Evolutionary conservation across 345 rosid species (phyloP).

Genomic region (Ceriops tagal): DNA sequence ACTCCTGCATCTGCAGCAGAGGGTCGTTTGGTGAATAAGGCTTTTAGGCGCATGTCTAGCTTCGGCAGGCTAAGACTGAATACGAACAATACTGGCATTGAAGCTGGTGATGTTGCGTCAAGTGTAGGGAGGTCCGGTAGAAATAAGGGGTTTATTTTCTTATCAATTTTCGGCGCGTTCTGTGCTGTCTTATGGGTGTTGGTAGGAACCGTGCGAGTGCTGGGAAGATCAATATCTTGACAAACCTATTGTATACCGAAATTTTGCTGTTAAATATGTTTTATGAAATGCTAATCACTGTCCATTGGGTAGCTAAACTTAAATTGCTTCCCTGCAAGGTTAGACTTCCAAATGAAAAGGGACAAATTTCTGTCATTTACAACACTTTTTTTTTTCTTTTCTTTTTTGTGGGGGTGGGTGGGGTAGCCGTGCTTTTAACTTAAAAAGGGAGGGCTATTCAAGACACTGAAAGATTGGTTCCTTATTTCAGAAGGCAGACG

Average conservation of each 20-base stretch:
- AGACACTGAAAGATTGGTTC: no score
- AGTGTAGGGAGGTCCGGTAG: slow-evolving; percentile 27
- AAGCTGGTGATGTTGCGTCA: slow-evolving; percentile 23
- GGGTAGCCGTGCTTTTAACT: no score
- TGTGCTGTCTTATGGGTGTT: slow-evolving; percentile 58
- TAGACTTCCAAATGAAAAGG: not conserved
- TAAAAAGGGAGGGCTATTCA: no score
- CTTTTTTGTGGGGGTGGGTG: no score
- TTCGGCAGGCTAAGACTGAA: slow-evolving; percentile 45
- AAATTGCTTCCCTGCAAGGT: not conserved
- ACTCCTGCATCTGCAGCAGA: slow-evolving; percentile 85
- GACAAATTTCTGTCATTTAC: no score
- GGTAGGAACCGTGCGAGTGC: slow-evolving; percentile 44
- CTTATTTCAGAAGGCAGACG: no score
- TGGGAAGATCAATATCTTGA: not conserved
- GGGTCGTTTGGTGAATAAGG: slow-evolving; percentile 56
- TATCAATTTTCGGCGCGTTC: slow-evolving; percentile 51
- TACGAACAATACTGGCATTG: slow-evolving; percentile 22
- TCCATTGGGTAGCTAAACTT: not conserved
- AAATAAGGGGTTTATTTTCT: slow-evolving; percentile 37
- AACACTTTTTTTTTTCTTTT: no score
- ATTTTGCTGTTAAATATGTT: not conserved
- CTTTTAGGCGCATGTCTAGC: slow-evolving; percentile 68
- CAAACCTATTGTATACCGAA: not conserved
- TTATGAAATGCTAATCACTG: not conserved